phyloP scores from a whole-genome alignment of 2,329 filamentous ascomycete species.

The Nothophoma quercina region DNA sequence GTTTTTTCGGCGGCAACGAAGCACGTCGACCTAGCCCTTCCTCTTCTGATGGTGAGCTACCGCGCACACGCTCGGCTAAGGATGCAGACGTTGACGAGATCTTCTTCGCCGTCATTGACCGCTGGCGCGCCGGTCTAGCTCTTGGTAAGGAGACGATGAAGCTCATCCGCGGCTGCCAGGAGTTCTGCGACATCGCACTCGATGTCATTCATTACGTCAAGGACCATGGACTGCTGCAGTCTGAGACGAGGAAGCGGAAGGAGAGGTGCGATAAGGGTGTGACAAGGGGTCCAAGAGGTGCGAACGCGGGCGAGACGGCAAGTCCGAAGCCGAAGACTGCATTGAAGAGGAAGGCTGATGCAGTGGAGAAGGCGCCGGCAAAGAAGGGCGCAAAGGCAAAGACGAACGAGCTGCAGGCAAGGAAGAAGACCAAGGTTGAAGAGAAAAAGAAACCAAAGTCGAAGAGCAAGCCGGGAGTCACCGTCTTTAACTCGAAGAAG shows the following conservation, averaged over 20 bases:
- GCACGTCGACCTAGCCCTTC: not conserved
- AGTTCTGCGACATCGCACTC: conserved; percentile 44
- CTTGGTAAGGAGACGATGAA: conserved; percentile 22
- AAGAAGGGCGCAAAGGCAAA: not conserved
- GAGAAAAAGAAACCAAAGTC: conserved; percentile 6
- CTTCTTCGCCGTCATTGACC: conserved; percentile 43
- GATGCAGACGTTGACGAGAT: conserved; percentile 38
- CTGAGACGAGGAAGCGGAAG: conserved; percentile 12
- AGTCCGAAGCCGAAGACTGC: not conserved
- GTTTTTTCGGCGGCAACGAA: conserved; percentile 2
- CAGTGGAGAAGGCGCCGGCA: conserved; percentile 5
- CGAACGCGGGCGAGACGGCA: not conserved
- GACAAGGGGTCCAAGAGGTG: conserved; percentile 19
- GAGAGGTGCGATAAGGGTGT: conserved; percentile 28
- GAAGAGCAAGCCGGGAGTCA: not conserved
- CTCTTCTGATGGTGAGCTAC: not conserved
- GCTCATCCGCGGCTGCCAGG: conserved; percentile 39
- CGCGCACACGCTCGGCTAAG: conserved; percentile 9
- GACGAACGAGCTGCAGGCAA: conserved; percentile 10
- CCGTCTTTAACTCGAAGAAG: not conserved
- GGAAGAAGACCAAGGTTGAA: conserved; percentile 33
- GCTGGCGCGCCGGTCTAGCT: conserved; percentile 39
- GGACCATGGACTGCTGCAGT: conserved; percentile 32
- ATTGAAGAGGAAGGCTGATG: conserved; percentile 6
- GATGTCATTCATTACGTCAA: conserved; percentile 43